These are phyloP conservation scores for Medicago ruthenica DNA, from an alignment of 306 rosid species.

Conservation along the genomic window DNA sequence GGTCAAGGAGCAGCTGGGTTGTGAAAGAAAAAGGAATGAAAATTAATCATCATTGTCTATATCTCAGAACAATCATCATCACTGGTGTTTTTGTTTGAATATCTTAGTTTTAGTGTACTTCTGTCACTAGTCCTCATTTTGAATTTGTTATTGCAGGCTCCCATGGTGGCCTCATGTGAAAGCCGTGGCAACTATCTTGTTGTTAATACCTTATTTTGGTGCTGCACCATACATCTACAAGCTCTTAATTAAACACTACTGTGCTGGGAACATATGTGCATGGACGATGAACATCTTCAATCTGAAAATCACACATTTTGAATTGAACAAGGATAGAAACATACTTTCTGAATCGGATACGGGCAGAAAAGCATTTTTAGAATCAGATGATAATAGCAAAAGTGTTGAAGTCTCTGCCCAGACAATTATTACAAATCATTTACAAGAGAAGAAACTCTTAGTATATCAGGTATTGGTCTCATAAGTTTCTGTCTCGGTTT, in stretches of 20 bases:
- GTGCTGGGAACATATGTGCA: slow-evolving; percentile 34
- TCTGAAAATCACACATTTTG: slow-evolving; percentile 17
- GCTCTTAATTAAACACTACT: slow-evolving; percentile 42
- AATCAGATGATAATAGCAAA: slow-evolving; percentile 3
- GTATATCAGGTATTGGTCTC: slow-evolving; percentile 45
- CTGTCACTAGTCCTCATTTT: slow-evolving; percentile 31
- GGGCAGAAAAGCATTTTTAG: background rate
- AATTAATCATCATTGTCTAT: background rate
- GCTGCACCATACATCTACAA: slow-evolving; percentile 55
- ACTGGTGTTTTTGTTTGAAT: slow-evolving; percentile 9
- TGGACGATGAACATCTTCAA: slow-evolving; percentile 31
- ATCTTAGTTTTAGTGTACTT: slow-evolving; percentile 6
- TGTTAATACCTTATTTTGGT: slow-evolving; percentile 58
- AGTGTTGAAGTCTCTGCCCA: slow-evolving; percentile 38
- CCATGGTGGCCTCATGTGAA: slow-evolving; percentile 64
- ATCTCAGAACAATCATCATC: slow-evolving; percentile 4
- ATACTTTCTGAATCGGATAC: background rate
- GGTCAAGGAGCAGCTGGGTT: background rate
- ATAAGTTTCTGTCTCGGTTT: slow-evolving; percentile 11
- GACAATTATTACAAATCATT: slow-evolving; percentile 34
- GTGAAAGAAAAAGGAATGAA: background rate
- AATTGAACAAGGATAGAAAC: slow-evolving; percentile 1
- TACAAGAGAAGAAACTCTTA: slow-evolving; percentile 38
- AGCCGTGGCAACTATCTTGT: slow-evolving; percentile 54
- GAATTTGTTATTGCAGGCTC: slow-evolving; percentile 51